Conservation (phyloP, 2,329 filamentous ascomycete genomes). For the Fusarium continuum region DNA sequence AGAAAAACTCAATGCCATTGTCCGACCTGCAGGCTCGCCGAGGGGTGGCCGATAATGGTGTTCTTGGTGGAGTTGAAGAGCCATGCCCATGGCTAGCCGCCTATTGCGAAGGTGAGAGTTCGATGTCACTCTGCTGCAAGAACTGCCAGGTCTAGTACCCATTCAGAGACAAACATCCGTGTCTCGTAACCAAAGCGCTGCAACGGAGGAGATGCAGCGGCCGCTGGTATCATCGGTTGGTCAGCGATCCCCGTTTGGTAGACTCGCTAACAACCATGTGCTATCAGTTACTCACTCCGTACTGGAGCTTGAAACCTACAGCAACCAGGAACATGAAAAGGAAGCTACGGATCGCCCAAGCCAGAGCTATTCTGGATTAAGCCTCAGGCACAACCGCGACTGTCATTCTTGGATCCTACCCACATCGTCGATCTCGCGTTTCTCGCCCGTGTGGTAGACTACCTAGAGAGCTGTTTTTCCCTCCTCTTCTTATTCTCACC, state of each 20-base stretch:
- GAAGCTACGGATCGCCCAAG: conserved; percentile 22
- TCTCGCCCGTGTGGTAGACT: conserved; percentile 24
- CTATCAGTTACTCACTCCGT: conserved; percentile 11
- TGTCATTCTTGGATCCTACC: conserved; percentile 38
- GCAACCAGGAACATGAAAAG: conserved; percentile 25
- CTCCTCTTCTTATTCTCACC: conserved; percentile 14
- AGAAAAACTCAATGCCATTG: background rate
- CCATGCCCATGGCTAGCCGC: conserved; percentile 20
- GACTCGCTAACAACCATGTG: conserved; percentile 26
- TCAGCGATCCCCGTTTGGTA: conserved; percentile 11
- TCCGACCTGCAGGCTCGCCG: conserved; percentile 19
- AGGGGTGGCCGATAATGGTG: conserved; percentile 34
- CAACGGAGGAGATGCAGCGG: conserved; percentile 28
- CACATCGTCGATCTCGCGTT: conserved; percentile 39
- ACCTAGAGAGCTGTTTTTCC: conserved; percentile 24
- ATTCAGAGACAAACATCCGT: conserved; percentile 26
- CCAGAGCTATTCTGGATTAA: conserved; percentile 20
- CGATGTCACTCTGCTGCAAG: conserved; percentile 36
- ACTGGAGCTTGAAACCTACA: no score
- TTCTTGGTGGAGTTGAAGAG: conserved; percentile 34
- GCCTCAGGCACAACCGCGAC: conserved; percentile 39
- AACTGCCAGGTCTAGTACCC: conserved; percentile 17
- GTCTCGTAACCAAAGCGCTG: conserved; percentile 6
- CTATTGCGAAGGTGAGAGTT: conserved; percentile 21
- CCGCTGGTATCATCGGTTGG: conserved; percentile 30